Conservation (phyloP, 768 basidiomycete genomes). For the Dictyophora rubrovolvata region DNA sequence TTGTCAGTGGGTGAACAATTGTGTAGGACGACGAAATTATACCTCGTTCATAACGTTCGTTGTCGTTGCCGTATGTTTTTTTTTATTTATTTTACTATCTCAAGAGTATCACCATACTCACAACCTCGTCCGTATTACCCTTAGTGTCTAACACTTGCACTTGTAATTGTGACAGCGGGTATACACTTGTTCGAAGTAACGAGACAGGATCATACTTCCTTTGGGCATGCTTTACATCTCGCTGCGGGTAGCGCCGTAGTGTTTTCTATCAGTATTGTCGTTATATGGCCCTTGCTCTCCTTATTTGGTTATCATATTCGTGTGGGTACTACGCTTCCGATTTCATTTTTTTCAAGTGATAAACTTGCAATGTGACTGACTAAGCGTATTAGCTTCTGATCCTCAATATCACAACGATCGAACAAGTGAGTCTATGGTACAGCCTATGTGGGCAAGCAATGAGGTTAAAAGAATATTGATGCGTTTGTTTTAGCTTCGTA, state of each 20-base stretch:
- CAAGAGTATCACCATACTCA: slow-evolving; percentile 11
- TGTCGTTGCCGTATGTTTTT: slow-evolving; percentile 53
- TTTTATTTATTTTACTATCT: neutral
- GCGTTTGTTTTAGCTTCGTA: slow-evolving; percentile 54
- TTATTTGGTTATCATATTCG: slow-evolving; percentile 77
- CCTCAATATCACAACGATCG: slow-evolving; percentile 90
- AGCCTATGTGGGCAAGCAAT: slow-evolving; percentile 14
- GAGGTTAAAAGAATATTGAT: slow-evolving; percentile 8
- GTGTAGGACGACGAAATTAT: slow-evolving; percentile 91
- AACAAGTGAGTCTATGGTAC: slow-evolving; percentile 52
- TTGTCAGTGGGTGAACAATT: slow-evolving; percentile 90
- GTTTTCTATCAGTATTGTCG: slow-evolving; percentile 58
- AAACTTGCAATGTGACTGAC: neutral
- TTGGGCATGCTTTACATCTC: slow-evolving; percentile 32
- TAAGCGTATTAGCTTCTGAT: slow-evolving; percentile 49
- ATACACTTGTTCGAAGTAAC: slow-evolving; percentile 69
- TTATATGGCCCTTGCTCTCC: slow-evolving; percentile 78
- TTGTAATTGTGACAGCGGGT: slow-evolving; percentile 76
- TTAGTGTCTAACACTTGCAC: slow-evolving; percentile 62
- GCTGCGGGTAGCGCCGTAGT: slow-evolving; percentile 74
- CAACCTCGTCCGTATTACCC: slow-evolving; percentile 5
- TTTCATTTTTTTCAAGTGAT: neutral
- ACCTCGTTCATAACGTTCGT: slow-evolving; percentile 85
- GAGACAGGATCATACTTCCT: slow-evolving; percentile 36
- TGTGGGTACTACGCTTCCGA: slow-evolving; percentile 35